Percentiles rank a stretch among this genome's conserved stretches.
phyloP scores from a whole-genome alignment of 2,329 filamentous ascomycete genomes.

The Chaetomiaceae sp. region DNA sequence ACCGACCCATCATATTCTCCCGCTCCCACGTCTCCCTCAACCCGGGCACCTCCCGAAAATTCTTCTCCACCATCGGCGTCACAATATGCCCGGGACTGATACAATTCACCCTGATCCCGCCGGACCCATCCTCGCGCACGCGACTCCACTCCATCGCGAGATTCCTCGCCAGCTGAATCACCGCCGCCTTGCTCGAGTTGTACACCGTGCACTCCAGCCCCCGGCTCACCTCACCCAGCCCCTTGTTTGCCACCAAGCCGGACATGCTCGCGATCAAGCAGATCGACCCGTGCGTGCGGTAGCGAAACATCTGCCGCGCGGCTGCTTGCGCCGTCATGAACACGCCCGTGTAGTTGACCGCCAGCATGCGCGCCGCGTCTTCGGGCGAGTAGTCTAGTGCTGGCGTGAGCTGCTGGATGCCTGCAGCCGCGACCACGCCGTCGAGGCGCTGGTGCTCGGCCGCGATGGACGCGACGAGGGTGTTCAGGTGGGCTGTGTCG shows the following conservation, averaged over 20 bases:
- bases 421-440: slow-evolving; percentile 64
- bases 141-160: slow-evolving; percentile 61
- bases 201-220: slow-evolving; percentile 57
- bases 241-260: slow-evolving; percentile 58
- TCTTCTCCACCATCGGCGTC: slow-evolving; percentile 73
- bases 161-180: slow-evolving; percentile 64
- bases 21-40: slow-evolving; percentile 62
- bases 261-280: slow-evolving; percentile 65
- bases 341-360: slow-evolving; percentile 76
- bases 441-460: slow-evolving; percentile 65
- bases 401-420: slow-evolving; percentile 74
- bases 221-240: no score
- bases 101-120: slow-evolving; percentile 73
- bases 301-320: slow-evolving; percentile 64
- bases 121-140: slow-evolving; percentile 37
- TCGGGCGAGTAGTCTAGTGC: slow-evolving; percentile 74
- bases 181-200: slow-evolving; percentile 69
- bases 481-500: slow-evolving; percentile 62
- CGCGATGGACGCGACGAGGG: slow-evolving; percentile 61
- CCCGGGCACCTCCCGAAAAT: slow-evolving; percentile 72
- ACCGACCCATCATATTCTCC: slow-evolving; percentile 77
- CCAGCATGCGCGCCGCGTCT: slow-evolving; percentile 72
- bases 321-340: slow-evolving; percentile 84
- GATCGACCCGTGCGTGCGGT: slow-evolving; percentile 54
- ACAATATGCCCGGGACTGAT: slow-evolving; percentile 75